These are phyloP conservation scores for Trichoderma afroharzianum DNA, from an alignment of 2,329 filamentous ascomycete genomes.

Conservation along the genomic window DNA sequence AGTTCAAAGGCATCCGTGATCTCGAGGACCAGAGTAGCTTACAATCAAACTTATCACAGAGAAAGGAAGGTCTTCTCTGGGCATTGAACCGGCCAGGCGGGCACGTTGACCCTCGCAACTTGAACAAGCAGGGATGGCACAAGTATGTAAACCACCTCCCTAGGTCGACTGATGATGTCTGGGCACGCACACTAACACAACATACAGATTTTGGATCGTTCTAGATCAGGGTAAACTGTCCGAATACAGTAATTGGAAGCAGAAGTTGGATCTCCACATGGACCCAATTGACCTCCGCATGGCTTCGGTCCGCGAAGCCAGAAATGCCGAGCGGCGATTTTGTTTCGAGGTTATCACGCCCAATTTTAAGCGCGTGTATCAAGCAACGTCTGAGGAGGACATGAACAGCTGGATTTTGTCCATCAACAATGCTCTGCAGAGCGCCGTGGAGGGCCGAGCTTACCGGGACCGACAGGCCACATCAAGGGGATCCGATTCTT, in stretches of 20 bases:
- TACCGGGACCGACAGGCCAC: constrained; percentile 50
- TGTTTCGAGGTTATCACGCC: constrained; percentile 99
- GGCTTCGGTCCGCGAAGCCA: constrained; percentile 92
- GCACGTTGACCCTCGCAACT: constrained; percentile 88
- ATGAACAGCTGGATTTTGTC: constrained; percentile 96
- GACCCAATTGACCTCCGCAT: constrained; percentile 96
- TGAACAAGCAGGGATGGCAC: constrained; percentile 98
- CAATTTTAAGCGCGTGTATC: constrained; percentile 91
- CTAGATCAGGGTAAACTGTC: constrained; percentile 94
- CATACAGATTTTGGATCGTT: constrained; percentile 88
- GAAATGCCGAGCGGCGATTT: constrained; percentile 90
- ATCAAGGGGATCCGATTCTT: constrained; percentile 44
- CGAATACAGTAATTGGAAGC: constrained; percentile 99
- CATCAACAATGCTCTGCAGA: constrained; percentile 96
- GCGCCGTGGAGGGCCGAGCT: constrained; percentile 81
- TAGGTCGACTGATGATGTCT: not conserved
- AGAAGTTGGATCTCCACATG: constrained; percentile 93
- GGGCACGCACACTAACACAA: constrained; percentile 19
- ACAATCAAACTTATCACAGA: constrained; percentile 54
- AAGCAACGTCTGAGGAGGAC: constrained; percentile 95
- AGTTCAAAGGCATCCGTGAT: constrained; percentile 90
- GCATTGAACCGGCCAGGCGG: constrained; percentile 88
- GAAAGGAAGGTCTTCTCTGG: constrained; percentile 94
- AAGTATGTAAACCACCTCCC: constrained; percentile 57
- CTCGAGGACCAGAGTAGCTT: constrained; percentile 76